phyloP scores from a whole-genome alignment of 2,329 filamentous ascomycete species.

The Furcasterigmium furcatum region DNA sequence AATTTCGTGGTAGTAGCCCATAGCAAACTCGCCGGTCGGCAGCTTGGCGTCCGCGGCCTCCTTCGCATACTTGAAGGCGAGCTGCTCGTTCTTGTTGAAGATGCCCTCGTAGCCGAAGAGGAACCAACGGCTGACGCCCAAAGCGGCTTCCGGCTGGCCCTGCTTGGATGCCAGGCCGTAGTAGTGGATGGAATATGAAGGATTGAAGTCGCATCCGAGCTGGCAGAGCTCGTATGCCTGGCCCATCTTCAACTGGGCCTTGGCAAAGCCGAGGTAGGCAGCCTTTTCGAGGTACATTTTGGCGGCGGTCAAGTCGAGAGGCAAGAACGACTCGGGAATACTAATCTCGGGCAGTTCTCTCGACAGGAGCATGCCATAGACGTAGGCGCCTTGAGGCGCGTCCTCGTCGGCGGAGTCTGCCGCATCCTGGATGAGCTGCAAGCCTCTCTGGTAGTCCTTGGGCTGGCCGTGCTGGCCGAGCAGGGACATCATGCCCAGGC shows the following conservation, averaged over 20 bases:
- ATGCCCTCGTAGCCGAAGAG: slow-evolving; percentile 89
- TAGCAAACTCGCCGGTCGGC: slow-evolving; percentile 88
- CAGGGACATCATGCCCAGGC: slow-evolving; percentile 95
- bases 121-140: slow-evolving; percentile 98
- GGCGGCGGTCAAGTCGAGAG: slow-evolving; percentile 68
- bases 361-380: slow-evolving; percentile 91
- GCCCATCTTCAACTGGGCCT: slow-evolving; percentile 96
- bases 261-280: slow-evolving; percentile 91
- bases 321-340: slow-evolving; percentile 68
- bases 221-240: slow-evolving; percentile 93
- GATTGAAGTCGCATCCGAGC: slow-evolving; percentile 91
- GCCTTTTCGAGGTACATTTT: slow-evolving; percentile 93
- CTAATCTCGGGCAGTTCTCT: slow-evolving; percentile 87
- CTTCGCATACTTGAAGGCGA: slow-evolving; percentile 88
- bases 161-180: slow-evolving; percentile 90
- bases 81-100: slow-evolving; percentile 92
- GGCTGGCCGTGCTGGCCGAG: slow-evolving; percentile 88
- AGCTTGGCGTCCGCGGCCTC: slow-evolving; percentile 79
- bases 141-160: slow-evolving; percentile 88
- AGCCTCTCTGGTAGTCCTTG: slow-evolving; percentile 73
- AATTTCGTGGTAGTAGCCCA: slow-evolving; percentile 97
- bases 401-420: slow-evolving; percentile 92
- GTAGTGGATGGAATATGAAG: slow-evolving; percentile 89
- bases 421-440: slow-evolving; percentile 79
- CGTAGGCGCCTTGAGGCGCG: slow-evolving; percentile 91